phyloP scores from a whole-genome alignment of 1,139 yeast species.

The Candida glucosophila region DNA sequence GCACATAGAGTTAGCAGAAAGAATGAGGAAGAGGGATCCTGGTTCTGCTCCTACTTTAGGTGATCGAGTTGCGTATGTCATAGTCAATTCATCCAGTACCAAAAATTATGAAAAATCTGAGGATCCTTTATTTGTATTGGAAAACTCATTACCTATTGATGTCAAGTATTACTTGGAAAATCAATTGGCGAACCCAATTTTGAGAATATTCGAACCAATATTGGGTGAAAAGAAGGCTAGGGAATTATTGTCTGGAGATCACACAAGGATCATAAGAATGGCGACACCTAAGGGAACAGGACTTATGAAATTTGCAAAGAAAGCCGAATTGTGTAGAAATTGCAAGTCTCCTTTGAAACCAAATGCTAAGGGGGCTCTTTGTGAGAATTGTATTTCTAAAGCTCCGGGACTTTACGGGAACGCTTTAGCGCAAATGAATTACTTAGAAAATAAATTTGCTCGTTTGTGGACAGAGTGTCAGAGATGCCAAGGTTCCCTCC shows the following conservation, averaged over 20 bases:
- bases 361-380: slow-evolving; percentile 66
- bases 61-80: slow-evolving; percentile 97
- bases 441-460: slow-evolving; percentile 74
- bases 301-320: slow-evolving; percentile 84
- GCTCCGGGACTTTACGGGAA: slow-evolving; percentile 75
- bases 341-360: slow-evolving; percentile 75
- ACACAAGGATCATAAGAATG: slow-evolving; percentile 71
- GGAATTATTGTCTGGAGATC: slow-evolving; percentile 71
- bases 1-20: slow-evolving; percentile 90
- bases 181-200: slow-evolving; percentile 85
- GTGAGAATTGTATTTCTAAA: slow-evolving; percentile 66
- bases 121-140: slow-evolving; percentile 89
- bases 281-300: slow-evolving; percentile 66
- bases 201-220: slow-evolving; percentile 92
- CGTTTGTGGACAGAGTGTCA: slow-evolving; percentile 98
- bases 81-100: slow-evolving; percentile 73
- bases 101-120: slow-evolving; percentile 94
- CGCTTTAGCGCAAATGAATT: slow-evolving; percentile 72
- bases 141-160: slow-evolving; percentile 87
- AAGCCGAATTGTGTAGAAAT: slow-evolving; percentile 79
- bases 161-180: slow-evolving; percentile 90
- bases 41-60: slow-evolving; percentile 97
- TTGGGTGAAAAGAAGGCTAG: slow-evolving; percentile 80
- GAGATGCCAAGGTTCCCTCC: slow-evolving; percentile 91
- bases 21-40: slow-evolving; percentile 94